A percentile compares a stretch with the other conserved stretches of the same genome.
These are phyloP conservation scores for Umbelopsis sp. DNA, from an alignment of 192 early-diverging fungal genomes.

Conservation along the genomic window DNA sequence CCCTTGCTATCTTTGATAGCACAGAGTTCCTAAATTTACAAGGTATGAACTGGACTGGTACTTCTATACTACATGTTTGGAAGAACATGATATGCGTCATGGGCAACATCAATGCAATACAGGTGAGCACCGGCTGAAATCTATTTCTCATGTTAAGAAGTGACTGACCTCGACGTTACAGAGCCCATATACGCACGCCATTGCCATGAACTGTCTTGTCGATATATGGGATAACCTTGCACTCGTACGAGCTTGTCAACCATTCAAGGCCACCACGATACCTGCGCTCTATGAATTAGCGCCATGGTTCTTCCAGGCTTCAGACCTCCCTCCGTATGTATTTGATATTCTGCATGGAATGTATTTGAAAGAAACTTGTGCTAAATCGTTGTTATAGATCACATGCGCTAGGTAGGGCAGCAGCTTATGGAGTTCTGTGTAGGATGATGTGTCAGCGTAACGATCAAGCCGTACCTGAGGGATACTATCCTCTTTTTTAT, in stretches of 20 bases:
- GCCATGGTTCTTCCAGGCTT: conserved; percentile 78
- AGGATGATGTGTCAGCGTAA: conserved; percentile 75
- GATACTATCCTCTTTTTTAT: conserved; percentile 74
- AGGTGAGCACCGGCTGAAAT: conserved; percentile 41
- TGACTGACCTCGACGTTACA: conserved; percentile 20
- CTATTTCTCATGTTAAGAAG: background rate
- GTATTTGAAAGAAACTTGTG: background rate
- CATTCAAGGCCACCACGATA: conserved; percentile 53
- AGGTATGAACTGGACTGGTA: conserved; percentile 42
- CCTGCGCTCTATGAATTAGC: conserved; percentile 77
- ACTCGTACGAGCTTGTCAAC: conserved; percentile 52
- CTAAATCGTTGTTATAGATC: conserved; percentile 46
- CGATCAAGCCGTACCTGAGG: conserved; percentile 61
- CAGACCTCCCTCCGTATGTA: conserved; percentile 58
- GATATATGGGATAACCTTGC: conserved; percentile 68
- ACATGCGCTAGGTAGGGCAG: conserved; percentile 60
- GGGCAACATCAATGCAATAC: conserved; percentile 73
- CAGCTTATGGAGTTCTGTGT: conserved; percentile 73
- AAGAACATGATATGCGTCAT: conserved; percentile 79
- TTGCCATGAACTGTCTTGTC: conserved; percentile 65
- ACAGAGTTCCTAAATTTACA: conserved; percentile 62
- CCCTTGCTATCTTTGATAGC: conserved; percentile 48
- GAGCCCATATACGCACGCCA: conserved; percentile 62
- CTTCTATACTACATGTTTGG: conserved; percentile 59
- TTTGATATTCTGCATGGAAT: background rate